Evolutionary conservation across 2,329 filamentous ascomycete genomes (phyloP), one percentile per base, ranked within the genome.

Genomic region (Epichloe elymi): DNA sequence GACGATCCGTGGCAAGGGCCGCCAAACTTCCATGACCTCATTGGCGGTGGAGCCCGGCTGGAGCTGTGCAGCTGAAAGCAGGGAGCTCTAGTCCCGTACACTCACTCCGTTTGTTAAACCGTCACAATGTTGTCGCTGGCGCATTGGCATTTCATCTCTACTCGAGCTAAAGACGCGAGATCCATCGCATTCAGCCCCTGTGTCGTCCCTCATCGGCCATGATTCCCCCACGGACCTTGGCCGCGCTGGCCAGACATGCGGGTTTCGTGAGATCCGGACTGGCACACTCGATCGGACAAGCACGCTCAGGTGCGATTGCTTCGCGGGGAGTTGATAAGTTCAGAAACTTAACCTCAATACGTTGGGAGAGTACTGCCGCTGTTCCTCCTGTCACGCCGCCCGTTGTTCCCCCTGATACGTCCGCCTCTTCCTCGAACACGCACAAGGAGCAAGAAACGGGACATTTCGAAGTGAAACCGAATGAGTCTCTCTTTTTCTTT

Each of bases 401-500:
- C 4, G 41, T 46, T 14, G 42, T 19, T 36, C 42, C 37, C 33
- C 46, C 49, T 44, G 33, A 52, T 37, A 53, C 51, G 39, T 43
- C 55, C 40, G 12, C 36, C 11, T 55, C 58, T 6, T 53, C 54
- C 1, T 41, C 46, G 7, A 74, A 54, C 7, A 48, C 51, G 1
- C 42, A 55, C 11, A 79, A 77, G 48, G 79, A 80, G 57, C 75
- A 85, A 59, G 81, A 85, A 56, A 80, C 80, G 10, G 91, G 93
- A 0, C 89, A 96, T 60, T 95, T 97, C 58, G 72, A 76, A n/a
- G 76, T 86, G 11, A 76, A 74, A 3, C 70, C 83, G 1, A 85
- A 90, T 58, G 88, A 97, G 69, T 83, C 85, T 0, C 82, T 97
- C 44, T 67, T 96, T 6, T 98, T 94, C 70, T 83, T 97, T 61